phyloP scores from a whole-genome alignment of 768 basidiomycete genomes.

The Phylloporus sp. region DNA sequence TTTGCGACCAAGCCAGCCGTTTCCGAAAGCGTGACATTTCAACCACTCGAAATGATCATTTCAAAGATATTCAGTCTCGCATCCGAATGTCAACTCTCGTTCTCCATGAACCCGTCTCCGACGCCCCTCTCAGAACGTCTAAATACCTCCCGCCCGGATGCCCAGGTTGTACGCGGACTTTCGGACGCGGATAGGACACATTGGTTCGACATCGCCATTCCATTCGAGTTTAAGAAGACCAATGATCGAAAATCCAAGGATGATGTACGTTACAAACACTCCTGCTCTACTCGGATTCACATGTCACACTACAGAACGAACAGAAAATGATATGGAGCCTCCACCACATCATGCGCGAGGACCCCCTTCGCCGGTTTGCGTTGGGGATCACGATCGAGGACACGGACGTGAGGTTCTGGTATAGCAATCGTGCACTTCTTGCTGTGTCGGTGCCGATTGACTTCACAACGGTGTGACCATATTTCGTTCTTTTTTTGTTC shows the following conservation, averaged over 20 bases:
- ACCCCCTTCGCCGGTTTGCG: constrained; percentile 21
- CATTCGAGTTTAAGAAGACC: constrained; percentile 8
- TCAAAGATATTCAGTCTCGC: not conserved
- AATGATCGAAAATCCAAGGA: not conserved
- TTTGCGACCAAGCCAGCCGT: not conserved
- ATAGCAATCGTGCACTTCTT: not conserved
- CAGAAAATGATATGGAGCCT: constrained; percentile 26
- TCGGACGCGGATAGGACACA: not conserved
- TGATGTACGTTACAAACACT: not conserved
- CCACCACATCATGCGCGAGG: constrained; percentile 25
- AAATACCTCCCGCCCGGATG: constrained; percentile 9
- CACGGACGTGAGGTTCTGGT: constrained; percentile 27
- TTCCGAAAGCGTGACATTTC: not conserved
- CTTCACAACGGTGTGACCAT: not conserved
- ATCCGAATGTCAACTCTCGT: not conserved
- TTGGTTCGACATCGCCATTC: constrained; percentile 11
- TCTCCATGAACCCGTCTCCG: not conserved
- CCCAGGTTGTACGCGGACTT: not conserved
- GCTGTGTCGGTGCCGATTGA: not conserved
- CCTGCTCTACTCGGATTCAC: not conserved
- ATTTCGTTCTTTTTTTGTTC: not conserved
- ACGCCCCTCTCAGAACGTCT: not conserved
- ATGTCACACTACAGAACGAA: constrained; percentile 6
- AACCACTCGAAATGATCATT: not conserved
- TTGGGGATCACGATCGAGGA: constrained; percentile 29